Evolutionary conservation across 2,329 filamentous ascomycete genomes (phyloP), one percentile per base, ranked within the genome.

Genomic region (Nemania sp.): DNA sequence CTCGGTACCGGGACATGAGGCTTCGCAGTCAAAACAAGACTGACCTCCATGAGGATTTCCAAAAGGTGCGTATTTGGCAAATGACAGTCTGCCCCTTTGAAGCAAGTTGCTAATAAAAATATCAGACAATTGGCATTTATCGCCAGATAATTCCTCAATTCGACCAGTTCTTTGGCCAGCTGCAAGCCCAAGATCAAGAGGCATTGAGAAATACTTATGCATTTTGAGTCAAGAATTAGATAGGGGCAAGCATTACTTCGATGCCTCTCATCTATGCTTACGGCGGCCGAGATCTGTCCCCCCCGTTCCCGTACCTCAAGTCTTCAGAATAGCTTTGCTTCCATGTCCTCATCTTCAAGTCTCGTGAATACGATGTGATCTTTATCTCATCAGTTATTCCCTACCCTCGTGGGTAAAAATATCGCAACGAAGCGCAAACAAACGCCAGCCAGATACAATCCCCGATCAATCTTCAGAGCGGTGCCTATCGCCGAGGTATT

Each of bases 11-110:
- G 60, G 84, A 88, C 65, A 83, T 88, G 63, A 81, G 83, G 62
- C 78, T 85, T 56, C 81, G 82, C 60, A 86, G 80, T 59, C 83
- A 86, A 21, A 76, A 85, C 65, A 88, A 87, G 72, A 82, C 85
- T 66, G 86, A 88, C 60, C 80, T 92, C 54, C 85, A 89, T 59
- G 83, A 86, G 55, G 86, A 88, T 40, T 96, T 96, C 76, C 87
- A 91, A 72, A 86, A 89, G 76, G 91, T 94, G 75, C 79, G 86
- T 37, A 42, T 43, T 6, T 32, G 7, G 18, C 5, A n/a, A 6
- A 17, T 46, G 29, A 13, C 25, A 18, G 17, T 13, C 20, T 25
- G 9, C 5, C 29, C 20, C n/a, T 51, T 29, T 20, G 11, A 46
- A 46, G 9, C 15, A 29, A 51, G 12, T 15, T 37, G 45, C 60